Evolutionary conservation across 2,329 filamentous ascomycete species (phyloP).

Genomic region (Monilinia polystroma): DNA sequence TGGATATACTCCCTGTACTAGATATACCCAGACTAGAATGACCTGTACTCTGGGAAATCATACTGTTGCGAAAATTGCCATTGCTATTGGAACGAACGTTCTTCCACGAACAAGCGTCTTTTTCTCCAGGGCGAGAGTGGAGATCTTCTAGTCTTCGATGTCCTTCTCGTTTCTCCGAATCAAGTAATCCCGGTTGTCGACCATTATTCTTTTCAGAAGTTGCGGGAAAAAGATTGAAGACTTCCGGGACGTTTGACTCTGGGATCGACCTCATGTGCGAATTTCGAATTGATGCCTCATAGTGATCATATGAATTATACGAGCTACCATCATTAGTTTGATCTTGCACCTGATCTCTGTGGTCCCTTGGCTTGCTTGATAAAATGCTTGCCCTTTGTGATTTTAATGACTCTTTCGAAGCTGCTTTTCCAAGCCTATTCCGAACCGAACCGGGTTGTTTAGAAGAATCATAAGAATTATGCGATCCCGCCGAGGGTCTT

Average conservation of each 20-base stretch:
- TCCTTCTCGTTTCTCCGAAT: constrained; percentile 12
- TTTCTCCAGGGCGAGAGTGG: constrained; percentile 9
- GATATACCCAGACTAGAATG: constrained; percentile 29
- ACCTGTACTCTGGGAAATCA: constrained; percentile 10
- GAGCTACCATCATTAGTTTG: not conserved
- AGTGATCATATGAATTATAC: constrained; percentile 33
- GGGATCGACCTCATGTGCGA: constrained; percentile 35
- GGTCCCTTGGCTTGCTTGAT: constrained; percentile 30
- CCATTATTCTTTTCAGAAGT: constrained; percentile 1
- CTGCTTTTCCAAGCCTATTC: constrained; percentile 32
- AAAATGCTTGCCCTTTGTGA: constrained; percentile 33
- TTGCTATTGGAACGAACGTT: constrained; percentile 30
- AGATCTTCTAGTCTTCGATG: constrained; percentile 13
- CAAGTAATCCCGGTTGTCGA: not conserved
- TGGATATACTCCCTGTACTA: constrained; percentile 39
- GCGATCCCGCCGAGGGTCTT: constrained; percentile 24
- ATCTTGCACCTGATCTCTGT: not conserved
- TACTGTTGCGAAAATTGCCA: constrained; percentile 13
- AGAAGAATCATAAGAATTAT: constrained; percentile 22
- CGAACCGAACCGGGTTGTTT: constrained; percentile 24
- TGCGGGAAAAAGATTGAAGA: not conserved
- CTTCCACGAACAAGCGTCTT: constrained; percentile 35
- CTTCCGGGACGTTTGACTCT: constrained; percentile 31
- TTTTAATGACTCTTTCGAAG: constrained; percentile 36
- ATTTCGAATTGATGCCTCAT: constrained; percentile 32